Conservation (phyloP, 2,329 filamentous ascomycete genomes). For the Venturia nashicola region DNA sequence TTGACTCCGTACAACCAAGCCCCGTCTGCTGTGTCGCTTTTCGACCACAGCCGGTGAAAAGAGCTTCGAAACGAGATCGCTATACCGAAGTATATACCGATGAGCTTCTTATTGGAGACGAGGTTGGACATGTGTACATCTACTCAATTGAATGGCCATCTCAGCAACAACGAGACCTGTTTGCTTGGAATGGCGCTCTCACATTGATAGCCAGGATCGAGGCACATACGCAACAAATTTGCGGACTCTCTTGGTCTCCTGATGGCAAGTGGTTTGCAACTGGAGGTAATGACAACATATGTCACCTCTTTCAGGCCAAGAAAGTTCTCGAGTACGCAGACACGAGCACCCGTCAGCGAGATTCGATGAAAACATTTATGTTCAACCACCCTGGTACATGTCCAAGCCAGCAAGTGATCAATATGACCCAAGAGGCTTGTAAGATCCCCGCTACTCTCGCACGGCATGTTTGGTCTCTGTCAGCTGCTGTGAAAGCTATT, state of each 20-base stretch:
- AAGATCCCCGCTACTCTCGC: conserved; percentile 23
- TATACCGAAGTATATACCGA: conserved; percentile 53
- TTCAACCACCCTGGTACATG: background rate
- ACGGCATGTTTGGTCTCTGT: conserved; percentile 64
- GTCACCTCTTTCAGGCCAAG: conserved; percentile 64
- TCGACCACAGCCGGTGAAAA: conserved; percentile 48
- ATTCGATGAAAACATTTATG: background rate
- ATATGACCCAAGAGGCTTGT: background rate
- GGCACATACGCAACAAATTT: conserved; percentile 80
- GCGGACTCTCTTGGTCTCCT: conserved; percentile 77
- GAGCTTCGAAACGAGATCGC: conserved; percentile 36
- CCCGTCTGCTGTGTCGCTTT: conserved; percentile 73
- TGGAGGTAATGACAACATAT: conserved; percentile 85
- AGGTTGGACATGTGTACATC: conserved; percentile 70
- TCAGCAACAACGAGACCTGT: conserved; percentile 47
- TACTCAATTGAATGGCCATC: conserved; percentile 78
- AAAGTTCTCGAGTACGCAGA: conserved; percentile 36
- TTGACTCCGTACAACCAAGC: conserved; percentile 59
- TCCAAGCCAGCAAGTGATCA: background rate
- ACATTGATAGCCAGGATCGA: conserved; percentile 64
- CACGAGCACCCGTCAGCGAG: background rate
- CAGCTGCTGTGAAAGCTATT: conserved; percentile 88
- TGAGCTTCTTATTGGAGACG: conserved; percentile 77
- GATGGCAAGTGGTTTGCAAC: conserved; percentile 70
- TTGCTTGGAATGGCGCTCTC: conserved; percentile 67